A percentile compares a stretch with the other conserved stretches of the same genome.
phyloP scores from a whole-genome alignment of 140 eudicot genomes.

The Stevia rebaudiana region DNA sequence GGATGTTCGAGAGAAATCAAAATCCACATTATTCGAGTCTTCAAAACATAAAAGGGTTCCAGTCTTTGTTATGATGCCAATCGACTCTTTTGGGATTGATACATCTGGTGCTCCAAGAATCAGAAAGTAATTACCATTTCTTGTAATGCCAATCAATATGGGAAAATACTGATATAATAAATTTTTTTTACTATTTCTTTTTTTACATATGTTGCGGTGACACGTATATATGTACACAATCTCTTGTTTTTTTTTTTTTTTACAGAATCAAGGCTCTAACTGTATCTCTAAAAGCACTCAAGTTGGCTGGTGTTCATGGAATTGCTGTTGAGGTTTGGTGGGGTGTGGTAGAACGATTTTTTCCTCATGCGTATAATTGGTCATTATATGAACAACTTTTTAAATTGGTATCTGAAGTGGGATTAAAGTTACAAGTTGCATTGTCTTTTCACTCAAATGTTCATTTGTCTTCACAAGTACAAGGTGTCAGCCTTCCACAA shows the following conservation, averaged over 20 bases:
- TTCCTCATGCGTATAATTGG: constrained; percentile 57
- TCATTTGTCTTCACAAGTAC: constrained; percentile 43
- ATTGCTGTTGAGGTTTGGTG: constrained; percentile 78
- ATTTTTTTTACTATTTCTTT: constrained; percentile 11
- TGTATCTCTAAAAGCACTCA: constrained; percentile 63
- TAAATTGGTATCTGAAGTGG: constrained; percentile 40
- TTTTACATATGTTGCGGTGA: constrained; percentile 27
- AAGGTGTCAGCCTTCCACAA: constrained; percentile 59
- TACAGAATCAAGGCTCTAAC: constrained; percentile 70
- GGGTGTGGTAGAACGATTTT: constrained; percentile 60
- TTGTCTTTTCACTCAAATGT: constrained; percentile 63
- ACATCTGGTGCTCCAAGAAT: constrained; percentile 64
- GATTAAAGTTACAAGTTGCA: constrained; percentile 63
- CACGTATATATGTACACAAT: constrained; percentile 15
- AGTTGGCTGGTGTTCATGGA: constrained; percentile 73
- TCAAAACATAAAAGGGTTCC: constrained; percentile 61
- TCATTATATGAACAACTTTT: constrained; percentile 61
- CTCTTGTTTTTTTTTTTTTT: no score
- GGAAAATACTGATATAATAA: constrained; percentile 5
- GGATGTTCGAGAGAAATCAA: constrained; percentile 65
- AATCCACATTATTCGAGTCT: constrained; percentile 46
- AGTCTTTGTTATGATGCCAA: constrained; percentile 60
- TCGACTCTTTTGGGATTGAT: constrained; percentile 56
- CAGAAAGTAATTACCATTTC: constrained; percentile 42
- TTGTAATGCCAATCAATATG: constrained; percentile 17